phyloP scores from a whole-genome alignment of 2,329 filamentous ascomycete genomes.

The Ophiostoma novo-ulmi region DNA sequence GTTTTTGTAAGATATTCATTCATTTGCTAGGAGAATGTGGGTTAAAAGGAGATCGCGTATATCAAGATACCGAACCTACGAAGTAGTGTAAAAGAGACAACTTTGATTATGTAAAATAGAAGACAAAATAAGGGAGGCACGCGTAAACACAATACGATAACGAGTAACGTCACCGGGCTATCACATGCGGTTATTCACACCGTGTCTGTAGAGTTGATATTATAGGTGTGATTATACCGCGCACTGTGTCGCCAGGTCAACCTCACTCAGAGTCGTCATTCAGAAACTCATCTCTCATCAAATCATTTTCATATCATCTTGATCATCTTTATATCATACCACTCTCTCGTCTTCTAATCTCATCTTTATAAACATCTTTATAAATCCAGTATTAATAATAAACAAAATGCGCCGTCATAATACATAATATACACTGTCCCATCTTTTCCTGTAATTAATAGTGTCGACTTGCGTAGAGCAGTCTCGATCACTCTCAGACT shows the following conservation, averaged over 20 bases:
- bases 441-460: background rate
- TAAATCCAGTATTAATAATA: background rate
- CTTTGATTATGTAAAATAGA: background rate
- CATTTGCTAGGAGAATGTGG: background rate
- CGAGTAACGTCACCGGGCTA: background rate
- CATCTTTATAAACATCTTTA: background rate
- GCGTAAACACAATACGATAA: background rate
- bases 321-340: too few species aligned
- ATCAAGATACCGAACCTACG: too few species aligned
- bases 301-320: too few species aligned
- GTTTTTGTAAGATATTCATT: background rate
- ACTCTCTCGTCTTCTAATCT: too few species aligned
- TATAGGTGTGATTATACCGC: background rate
- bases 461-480: background rate
- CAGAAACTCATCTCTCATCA: too few species aligned
- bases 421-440: background rate
- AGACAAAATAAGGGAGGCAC: background rate
- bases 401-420: slow-evolving; percentile 1
- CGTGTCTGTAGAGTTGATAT: background rate
- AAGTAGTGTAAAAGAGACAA: too few species aligned
- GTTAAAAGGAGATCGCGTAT: background rate
- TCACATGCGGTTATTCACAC: background rate
- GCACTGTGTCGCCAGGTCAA: background rate
- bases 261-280: background rate
- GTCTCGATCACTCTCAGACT: too few species aligned